These are phyloP conservation scores for Russula brevipes DNA, from an alignment of 768 basidiomycete genomes.

Conservation along the genomic window DNA sequence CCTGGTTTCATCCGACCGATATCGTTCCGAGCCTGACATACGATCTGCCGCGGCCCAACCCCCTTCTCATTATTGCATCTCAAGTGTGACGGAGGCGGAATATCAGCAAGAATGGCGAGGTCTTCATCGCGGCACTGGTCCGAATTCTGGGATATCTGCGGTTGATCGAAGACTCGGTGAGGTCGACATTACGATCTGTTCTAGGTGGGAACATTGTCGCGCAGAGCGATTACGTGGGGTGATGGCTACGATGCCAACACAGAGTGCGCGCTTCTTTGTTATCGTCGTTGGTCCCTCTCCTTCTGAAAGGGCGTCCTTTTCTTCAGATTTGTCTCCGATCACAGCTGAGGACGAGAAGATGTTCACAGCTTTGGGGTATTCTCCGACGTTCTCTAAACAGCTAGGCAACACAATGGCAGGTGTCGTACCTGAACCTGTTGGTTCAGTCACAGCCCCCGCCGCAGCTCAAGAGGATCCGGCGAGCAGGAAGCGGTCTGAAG, in stretches of 20 bases:
- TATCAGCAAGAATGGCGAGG: neutral
- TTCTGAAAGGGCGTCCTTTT: neutral
- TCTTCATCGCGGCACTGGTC: neutral
- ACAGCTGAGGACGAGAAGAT: neutral
- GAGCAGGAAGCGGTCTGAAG: slow-evolving; percentile 6
- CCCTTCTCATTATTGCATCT: neutral
- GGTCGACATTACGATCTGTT: too few relatives aligned
- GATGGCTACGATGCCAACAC: neutral
- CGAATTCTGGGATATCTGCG: too few relatives aligned
- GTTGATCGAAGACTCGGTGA: too few relatives aligned
- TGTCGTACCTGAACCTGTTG: slow-evolving; percentile 5
- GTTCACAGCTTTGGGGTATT: neutral
- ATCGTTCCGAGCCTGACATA: neutral
- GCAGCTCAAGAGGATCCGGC: neutral
- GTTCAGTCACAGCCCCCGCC: neutral
- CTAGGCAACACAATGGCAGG: neutral
- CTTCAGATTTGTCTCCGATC: slow-evolving; percentile 13
- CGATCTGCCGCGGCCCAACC: neutral
- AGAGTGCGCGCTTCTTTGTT: neutral
- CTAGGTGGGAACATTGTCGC: neutral
- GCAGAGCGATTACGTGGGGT: neutral
- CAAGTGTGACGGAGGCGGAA: neutral
- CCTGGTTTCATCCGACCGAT: neutral
- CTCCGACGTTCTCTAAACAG: slow-evolving; percentile 7
- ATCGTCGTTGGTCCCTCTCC: neutral